Percentiles rank a stretch among this genome's conserved stretches.
phyloP scores from a whole-genome alignment of 805 yeast species.

The Starmerella stellata region DNA sequence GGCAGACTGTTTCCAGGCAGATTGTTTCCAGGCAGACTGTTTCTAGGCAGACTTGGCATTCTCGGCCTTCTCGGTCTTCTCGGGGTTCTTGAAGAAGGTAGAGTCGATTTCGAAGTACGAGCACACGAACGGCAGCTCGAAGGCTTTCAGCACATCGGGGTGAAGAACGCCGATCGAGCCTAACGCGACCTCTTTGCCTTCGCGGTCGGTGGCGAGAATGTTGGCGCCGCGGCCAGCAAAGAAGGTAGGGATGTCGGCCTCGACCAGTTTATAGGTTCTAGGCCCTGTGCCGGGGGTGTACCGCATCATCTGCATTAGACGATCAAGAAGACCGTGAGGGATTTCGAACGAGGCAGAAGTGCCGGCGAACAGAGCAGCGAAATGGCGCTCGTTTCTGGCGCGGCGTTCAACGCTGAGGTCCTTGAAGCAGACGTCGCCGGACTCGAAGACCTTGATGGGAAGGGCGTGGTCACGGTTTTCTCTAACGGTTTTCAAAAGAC shows the following conservation, averaged over 20 bases:
- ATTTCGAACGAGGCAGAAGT: slow-evolving; percentile 87
- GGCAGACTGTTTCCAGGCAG: too few species aligned
- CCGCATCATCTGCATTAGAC: slow-evolving; percentile 90
- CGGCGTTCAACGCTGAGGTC: slow-evolving; percentile 65
- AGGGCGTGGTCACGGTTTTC: slow-evolving; percentile 91
- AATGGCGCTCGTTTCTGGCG: slow-evolving; percentile 80
- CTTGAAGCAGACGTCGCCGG: slow-evolving; percentile 86
- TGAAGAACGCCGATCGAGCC: slow-evolving; percentile 90
- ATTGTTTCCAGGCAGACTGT: too few species aligned
- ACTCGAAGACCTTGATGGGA: slow-evolving; percentile 88
- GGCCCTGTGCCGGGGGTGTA: slow-evolving; percentile 49
- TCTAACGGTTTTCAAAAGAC: slow-evolving; percentile 80
- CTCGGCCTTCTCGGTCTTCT: background rate
- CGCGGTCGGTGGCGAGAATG: slow-evolving; percentile 38
- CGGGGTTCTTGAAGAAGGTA: slow-evolving; percentile 38
- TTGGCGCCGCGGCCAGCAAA: slow-evolving; percentile 98
- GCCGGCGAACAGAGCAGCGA: slow-evolving; percentile 89
- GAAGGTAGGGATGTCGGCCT: slow-evolving; percentile 35
- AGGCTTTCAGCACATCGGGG: slow-evolving; percentile 73
- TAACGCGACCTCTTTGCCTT: slow-evolving; percentile 21
- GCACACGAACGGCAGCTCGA: slow-evolving; percentile 86
- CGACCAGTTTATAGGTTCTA: slow-evolving; percentile 43
- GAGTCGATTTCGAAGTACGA: slow-evolving; percentile 79
- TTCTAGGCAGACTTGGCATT: too few species aligned
- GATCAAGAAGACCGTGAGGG: slow-evolving; percentile 86